These are phyloP conservation scores for Lophium mytilinum DNA, from an alignment of 495 filamentous ascomycete genomes.

Conservation along the genomic window DNA sequence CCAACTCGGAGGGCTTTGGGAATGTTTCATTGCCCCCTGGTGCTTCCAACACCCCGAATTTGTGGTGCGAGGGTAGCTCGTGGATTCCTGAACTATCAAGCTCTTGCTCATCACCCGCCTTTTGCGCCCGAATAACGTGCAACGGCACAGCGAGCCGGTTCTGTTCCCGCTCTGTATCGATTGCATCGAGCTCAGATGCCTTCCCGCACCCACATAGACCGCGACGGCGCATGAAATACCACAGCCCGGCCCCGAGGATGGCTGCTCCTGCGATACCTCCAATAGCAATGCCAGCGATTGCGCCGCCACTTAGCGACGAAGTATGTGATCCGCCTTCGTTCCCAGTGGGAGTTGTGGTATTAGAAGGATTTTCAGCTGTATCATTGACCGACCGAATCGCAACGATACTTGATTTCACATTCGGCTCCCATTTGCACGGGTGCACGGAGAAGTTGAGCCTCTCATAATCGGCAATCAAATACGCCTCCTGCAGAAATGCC, in stretches of 20 bases:
- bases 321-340: background rate
- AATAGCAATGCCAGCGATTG: constrained; percentile 34
- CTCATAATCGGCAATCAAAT: constrained; percentile 42
- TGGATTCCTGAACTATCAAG: constrained; percentile 1
- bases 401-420: constrained; percentile 43
- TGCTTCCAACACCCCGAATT: constrained; percentile 5
- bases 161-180: background rate
- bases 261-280: constrained; percentile 3
- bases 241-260: background rate
- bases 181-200: background rate
- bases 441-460: constrained; percentile 39
- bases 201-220: background rate
- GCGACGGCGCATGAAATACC: constrained; percentile 1
- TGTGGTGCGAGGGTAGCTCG: constrained; percentile 3
- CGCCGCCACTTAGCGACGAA: constrained; percentile 1
- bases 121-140: background rate
- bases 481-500: constrained; percentile 50
- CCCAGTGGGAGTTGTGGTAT: constrained; percentile 34
- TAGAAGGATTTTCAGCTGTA: constrained; percentile 28
- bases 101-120: background rate
- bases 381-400: constrained; percentile 35
- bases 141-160: background rate
- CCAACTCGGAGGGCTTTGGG: constrained; percentile 8
- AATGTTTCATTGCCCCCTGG: background rate
- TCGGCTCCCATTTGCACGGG: constrained; percentile 53